Conservation (phyloP, 371 early-diverging fungal species). For the Mucor piriformis region DNA sequence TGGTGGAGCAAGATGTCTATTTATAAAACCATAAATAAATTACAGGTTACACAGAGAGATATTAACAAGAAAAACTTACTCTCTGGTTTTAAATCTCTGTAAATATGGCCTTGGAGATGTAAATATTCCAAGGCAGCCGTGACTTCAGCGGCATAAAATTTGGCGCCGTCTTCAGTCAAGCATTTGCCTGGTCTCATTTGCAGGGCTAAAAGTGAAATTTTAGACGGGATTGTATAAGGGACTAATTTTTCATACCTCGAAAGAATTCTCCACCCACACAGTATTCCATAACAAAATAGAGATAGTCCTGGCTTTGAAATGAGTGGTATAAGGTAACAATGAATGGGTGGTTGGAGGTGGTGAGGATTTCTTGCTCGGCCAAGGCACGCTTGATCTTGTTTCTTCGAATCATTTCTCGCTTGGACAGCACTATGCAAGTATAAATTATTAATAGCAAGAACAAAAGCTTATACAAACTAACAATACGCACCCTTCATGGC, state of each 20-base stretch:
- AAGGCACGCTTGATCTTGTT: conserved; percentile 95
- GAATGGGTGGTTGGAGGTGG: conserved; percentile 95
- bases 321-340: conserved; percentile 96
- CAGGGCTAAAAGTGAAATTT: conserved; percentile 52
- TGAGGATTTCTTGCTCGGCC: conserved; percentile 95
- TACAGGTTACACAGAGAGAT: background rate
- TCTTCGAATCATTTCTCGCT: conserved; percentile 93
- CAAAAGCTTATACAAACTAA: no score
- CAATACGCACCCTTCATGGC: conserved; percentile 82
- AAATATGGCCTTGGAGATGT: conserved; percentile 96
- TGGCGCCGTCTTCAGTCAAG: conserved; percentile 84
- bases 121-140: conserved; percentile 92
- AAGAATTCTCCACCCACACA: conserved; percentile 99
- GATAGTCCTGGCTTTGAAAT: conserved; percentile 92
- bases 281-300: conserved; percentile 98
- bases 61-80: conserved; percentile 60
- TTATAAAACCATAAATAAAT: conserved; percentile 1
- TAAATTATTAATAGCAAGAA: background rate
- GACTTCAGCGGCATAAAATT: conserved; percentile 99
- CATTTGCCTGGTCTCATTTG: conserved; percentile 87
- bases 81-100: conserved; percentile 99
- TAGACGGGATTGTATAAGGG: background rate
- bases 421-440: conserved; percentile 72
- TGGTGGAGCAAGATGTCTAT: conserved; percentile 89
- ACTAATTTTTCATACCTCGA: conserved; percentile 57